Evolutionary conservation across 768 basidiomycete genomes (phyloP), one percentile per base, ranked within the genome.

Genomic region (Gloeophyllum trabeum): DNA sequence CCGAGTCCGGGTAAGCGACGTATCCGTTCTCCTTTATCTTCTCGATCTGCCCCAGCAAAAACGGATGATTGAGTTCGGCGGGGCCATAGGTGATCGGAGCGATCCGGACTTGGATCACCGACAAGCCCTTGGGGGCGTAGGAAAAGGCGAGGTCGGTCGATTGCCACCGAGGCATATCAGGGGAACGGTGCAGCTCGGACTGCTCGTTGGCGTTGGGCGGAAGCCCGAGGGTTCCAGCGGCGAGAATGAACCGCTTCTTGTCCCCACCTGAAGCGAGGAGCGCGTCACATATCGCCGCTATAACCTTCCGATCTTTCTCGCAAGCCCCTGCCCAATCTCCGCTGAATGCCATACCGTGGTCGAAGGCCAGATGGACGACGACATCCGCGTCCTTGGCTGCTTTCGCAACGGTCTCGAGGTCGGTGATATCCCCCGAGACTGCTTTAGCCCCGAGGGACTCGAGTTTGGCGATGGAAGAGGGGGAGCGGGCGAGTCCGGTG

Each of bases 401-500:
- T 21, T 38, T 21, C 10, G 10, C 19, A 20, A 38, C 7, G 36
- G 19, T 38, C 19, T 38, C 36, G 36, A 38, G 36, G 19, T 38
- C 36, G 36, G 10, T 20, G 36, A n/a, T 7, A 20, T 7, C 7
- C 7, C 36, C 36, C 7, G 7, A 18, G 20, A 38, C 36, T 7
- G 36, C 7, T n/a, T n/a, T 20, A 18, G n/a, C 36, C n/a, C 36
- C 36, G 10, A 20, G 10, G 19, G 36, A 10, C 7, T n/a, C 10
- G 36, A 38, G 36, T 10, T 10, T 10, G 7, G 7, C 36, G 19
- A 18, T 18, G 14, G 36, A 10, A 21, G 36, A 7, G 36, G 7
- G 7, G 7, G 36, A 10, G 36, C 36, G 36, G 20, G 36, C 36
- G 20, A 38, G 36, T 7, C 36, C 36, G 14, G 19, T 49, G 24